These are phyloP conservation scores for Elsinoe australis DNA, from an alignment of 2,329 filamentous ascomycete species.

Conservation along the genomic window DNA sequence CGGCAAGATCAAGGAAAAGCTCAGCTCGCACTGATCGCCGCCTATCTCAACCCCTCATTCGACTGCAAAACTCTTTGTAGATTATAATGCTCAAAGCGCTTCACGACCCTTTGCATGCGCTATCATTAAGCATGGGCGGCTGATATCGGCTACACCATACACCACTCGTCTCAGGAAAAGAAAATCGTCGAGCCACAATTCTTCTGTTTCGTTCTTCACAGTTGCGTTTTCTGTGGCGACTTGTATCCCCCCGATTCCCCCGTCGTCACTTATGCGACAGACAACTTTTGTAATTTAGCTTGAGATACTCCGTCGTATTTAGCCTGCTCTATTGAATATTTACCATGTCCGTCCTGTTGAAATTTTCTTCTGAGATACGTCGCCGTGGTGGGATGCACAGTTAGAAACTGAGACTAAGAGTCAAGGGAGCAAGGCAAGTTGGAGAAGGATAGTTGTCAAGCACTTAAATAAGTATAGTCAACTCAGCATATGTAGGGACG, in stretches of 20 bases:
- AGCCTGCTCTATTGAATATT: conserved; percentile 4
- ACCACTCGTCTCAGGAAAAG: too few species aligned
- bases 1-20: conserved; percentile 44
- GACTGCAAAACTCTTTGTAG: not conserved
- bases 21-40: conserved; percentile 28
- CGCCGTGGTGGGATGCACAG: too few species aligned
- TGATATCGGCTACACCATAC: too few species aligned
- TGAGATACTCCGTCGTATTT: conserved; percentile 11
- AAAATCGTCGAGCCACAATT: not conserved
- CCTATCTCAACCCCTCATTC: not conserved
- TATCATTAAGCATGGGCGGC: not conserved
- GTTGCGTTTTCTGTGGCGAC: not conserved
- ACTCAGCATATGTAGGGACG: too few species aligned
- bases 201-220: conserved; percentile 4
- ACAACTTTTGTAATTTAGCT: conserved; percentile 13
- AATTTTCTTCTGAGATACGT: too few species aligned
- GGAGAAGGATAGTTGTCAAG: too few species aligned
- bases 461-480: too few species aligned
- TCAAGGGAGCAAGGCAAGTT: too few species aligned
- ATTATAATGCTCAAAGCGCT: not conserved
- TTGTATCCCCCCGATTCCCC: conserved; percentile 6
- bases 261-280: not conserved
- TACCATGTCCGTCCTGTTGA: not conserved
- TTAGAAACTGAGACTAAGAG: too few species aligned
- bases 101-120: not conserved